These are phyloP conservation scores for Penicillium oxalicum DNA, from an alignment of 2,329 filamentous ascomycete species.

Conservation along the genomic window DNA sequence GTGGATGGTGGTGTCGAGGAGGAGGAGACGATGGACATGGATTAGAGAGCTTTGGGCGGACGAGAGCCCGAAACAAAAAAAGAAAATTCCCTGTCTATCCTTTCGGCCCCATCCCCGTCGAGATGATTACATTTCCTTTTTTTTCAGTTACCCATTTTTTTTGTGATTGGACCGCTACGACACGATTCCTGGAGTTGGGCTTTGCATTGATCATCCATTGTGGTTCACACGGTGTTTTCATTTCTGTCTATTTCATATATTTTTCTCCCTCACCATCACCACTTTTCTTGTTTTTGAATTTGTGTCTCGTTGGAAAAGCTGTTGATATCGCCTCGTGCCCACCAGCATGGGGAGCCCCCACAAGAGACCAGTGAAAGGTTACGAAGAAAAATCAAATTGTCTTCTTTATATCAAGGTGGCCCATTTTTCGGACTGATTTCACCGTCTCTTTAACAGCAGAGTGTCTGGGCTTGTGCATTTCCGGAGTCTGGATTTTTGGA, in stretches of 20 bases:
- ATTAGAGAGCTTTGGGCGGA: slow-evolving; percentile 24
- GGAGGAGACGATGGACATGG: slow-evolving; percentile 43
- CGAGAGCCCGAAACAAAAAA: too few species aligned
- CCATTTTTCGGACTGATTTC: too few species aligned
- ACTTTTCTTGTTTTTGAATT: too few species aligned
- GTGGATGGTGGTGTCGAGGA: slow-evolving; percentile 39
- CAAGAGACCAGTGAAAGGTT: slow-evolving; percentile 2
- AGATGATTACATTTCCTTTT: slow-evolving; percentile 10
- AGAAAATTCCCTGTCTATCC: too few species aligned
- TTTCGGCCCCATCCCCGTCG: background rate
- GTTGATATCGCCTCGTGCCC: slow-evolving; percentile 19
- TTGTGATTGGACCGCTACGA: slow-evolving; percentile 21
- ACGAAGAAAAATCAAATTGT: background rate
- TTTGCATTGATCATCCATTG: slow-evolving; percentile 17
- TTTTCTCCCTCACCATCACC: too few species aligned
- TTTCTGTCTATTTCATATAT: too few species aligned
- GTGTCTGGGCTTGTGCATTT: too few species aligned
- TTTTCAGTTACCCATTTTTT: slow-evolving; percentile 12
- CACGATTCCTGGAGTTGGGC: slow-evolving; percentile 25
- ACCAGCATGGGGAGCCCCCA: background rate
- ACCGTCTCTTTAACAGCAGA: too few species aligned
- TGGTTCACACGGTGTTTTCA: slow-evolving; percentile 17
- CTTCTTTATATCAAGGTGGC: too few species aligned
- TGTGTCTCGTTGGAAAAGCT: slow-evolving; percentile 13
- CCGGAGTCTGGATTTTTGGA: too few species aligned